Evolutionary conservation across 352 stramenopile genomes (phyloP).

Genomic region (Globisporangium rhizosaccharum): DNA sequence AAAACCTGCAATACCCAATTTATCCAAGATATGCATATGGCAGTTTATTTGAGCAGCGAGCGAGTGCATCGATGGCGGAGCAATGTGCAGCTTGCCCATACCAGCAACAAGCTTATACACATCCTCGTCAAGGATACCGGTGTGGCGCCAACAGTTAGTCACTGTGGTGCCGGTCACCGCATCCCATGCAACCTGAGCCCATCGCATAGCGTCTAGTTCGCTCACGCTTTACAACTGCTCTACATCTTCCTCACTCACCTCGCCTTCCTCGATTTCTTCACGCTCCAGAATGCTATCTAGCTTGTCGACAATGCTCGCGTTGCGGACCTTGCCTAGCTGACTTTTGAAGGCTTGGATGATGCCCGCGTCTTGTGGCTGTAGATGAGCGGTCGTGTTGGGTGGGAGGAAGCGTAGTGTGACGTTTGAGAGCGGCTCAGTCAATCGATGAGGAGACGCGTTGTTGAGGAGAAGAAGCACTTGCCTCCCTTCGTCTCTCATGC

Average conservation of each 20-base stretch:
- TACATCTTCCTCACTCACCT: background rate
- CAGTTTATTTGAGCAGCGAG: too few relatives aligned
- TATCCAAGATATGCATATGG: too few relatives aligned
- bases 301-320: background rate
- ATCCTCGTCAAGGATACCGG: background rate
- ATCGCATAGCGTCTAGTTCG: too few relatives aligned
- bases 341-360: background rate
- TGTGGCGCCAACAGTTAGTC: too few relatives aligned
- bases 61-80: too few relatives aligned
- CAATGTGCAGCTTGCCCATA: too few relatives aligned
- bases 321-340: background rate
- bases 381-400: background rate
- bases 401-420: background rate
- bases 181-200: too few relatives aligned
- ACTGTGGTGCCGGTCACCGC: too few relatives aligned
- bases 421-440: background rate
- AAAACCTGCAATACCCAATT: too few relatives aligned
- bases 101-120: background rate
- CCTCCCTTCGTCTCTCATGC: too few relatives aligned
- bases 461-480: background rate
- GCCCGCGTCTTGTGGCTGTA: background rate
- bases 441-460: background rate
- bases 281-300: background rate
- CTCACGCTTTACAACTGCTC: too few relatives aligned
- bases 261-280: background rate